Conservation (phyloP, 768 basidiomycete species). For the Filobasidium wieringae region DNA sequence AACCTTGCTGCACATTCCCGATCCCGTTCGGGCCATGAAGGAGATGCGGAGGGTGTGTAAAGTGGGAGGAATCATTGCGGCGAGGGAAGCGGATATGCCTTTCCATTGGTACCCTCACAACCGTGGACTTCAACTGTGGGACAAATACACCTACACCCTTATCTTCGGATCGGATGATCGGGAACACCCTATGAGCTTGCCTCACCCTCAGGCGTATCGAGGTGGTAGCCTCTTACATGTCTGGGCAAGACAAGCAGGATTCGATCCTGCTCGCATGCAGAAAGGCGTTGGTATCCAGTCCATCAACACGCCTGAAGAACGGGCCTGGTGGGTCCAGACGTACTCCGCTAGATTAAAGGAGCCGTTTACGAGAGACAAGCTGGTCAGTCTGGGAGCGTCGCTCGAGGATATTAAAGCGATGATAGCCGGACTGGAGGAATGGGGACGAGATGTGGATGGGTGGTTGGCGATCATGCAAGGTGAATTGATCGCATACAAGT, state of each 20-base stretch:
- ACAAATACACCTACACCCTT: neutral
- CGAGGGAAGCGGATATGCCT: conserved; percentile 44
- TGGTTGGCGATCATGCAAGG: conserved; percentile 11
- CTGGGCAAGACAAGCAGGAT: conserved; percentile 6
- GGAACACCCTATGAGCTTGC: neutral
- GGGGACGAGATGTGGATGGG: conserved; percentile 1
- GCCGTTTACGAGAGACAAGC: neutral
- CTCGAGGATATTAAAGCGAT: neutral
- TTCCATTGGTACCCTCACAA: neutral
- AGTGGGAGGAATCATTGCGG: conserved; percentile 44
- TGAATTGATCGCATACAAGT: neutral
- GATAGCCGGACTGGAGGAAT: neutral
- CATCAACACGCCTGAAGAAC: neutral
- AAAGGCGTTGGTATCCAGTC: neutral
- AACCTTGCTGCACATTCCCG: conserved; percentile 45
- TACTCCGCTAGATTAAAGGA: neutral
- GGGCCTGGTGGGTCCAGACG: neutral
- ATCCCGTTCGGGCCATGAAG: conserved; percentile 41
- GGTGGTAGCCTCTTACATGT: neutral
- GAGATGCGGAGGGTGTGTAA: conserved; percentile 48
- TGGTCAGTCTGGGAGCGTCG: neutral
- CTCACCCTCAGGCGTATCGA: neutral
- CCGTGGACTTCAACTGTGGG: neutral
- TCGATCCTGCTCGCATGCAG: neutral
- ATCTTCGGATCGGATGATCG: neutral